Base-by-base conservation (phyloP, 306 rosid species). In the Quercus variabilis region DNA sequence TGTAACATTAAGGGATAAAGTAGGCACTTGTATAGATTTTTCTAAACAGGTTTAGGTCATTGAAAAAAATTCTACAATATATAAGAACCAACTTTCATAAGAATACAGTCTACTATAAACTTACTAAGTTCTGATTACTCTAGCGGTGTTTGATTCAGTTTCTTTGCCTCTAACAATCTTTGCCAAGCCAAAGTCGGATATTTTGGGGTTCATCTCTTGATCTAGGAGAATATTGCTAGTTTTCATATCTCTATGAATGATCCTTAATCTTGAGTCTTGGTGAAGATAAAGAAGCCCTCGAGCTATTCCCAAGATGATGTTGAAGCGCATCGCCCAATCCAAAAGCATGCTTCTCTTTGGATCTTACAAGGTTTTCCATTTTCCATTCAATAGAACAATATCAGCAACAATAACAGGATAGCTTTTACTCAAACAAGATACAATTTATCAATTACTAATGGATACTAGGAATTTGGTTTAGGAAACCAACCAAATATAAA, bases 401-500 rank as follows among this genome's bases (percentile, higher is more conserved):
- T 76, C 26, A 74, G 41, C 38, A 57, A 64, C 0, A 46, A 28
- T 20, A 46, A 54, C 9, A 19, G 0, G 49, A 19, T 0, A 38
- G 46, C 46, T 38, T 38, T 38, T 38, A 38, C 3, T 38, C 10
- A 12, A 63, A 26, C 17, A 35, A 21, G n/a, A 49, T 11, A 71
- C 11, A 65, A n/a, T 9, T 14, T 76, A 14, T 15, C 55, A 15
- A 76, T 5, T 10, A 78, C 17, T 20, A 7, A 0, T n/a, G 11
- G 6, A 9, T 9, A 30, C 1, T 67, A 64, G 30, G 30, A 62
- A 26, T 18, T 23, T 21, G 1, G 19, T 38, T 71, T 35, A 6
- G 54, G 46, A 76, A 5, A 70, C 89, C 65, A 20, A 83, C 93
- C 88, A 57, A 91, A 91, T 75, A 91, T 55, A 41, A 84, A 76